Base-by-base conservation (phyloP, 371 early-diverging fungal species). In the Smittium culicis region DNA sequence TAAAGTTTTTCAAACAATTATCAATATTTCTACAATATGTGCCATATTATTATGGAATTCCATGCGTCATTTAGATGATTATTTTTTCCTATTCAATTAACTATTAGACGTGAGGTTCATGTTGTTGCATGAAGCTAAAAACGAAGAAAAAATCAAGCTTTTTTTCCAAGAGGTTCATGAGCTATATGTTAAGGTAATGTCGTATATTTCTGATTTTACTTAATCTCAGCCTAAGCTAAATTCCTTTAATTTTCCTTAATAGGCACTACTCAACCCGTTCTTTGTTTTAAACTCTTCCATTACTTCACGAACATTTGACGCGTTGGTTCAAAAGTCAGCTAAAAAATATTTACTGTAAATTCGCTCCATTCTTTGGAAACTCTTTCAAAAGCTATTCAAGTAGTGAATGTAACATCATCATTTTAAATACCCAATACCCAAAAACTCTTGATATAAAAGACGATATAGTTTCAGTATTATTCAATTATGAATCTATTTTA, bases 81-180 rank as follows among this genome's bases (percentile, higher is more conserved):
- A n/a, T n/a, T n/a, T n/a, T n/a, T n/a, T n/a, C n/a, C n/a, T n/a
- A n/a, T n/a, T n/a, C n/a, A n/a, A n/a, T n/a, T n/a, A n/a, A n/a
- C n/a, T n/a, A n/a, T 24, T 63, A 63, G 63, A 90, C 71, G 83
- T 85, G 8, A 86, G 90, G 55, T 81, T 97, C 56, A 83, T 97
- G 86, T 81, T 97, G n/a, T 74, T 97, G 55, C 96, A 96, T 73
- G 94, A 94, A 61, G 76, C 85, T 58, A 83, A 84, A 73, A 86
- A 88, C 67, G 88, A 90, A 58, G 98, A 97, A 65, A 86, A 88
- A 31, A 91, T 97, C 63, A 84, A 85, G 62, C 79, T 82, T 70
- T 96, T 97, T 76, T 94, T 97, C 74, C 81, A 80, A 34, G 98
- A 95, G 55, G 80, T 84, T 55, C 91, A 95, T 69, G 98, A 97